A percentile compares a stretch with the other conserved stretches of the same genome.
These are phyloP conservation scores for Phytopythium boreale DNA, from an alignment of 352 stramenopile species.

Conservation along the genomic window DNA sequence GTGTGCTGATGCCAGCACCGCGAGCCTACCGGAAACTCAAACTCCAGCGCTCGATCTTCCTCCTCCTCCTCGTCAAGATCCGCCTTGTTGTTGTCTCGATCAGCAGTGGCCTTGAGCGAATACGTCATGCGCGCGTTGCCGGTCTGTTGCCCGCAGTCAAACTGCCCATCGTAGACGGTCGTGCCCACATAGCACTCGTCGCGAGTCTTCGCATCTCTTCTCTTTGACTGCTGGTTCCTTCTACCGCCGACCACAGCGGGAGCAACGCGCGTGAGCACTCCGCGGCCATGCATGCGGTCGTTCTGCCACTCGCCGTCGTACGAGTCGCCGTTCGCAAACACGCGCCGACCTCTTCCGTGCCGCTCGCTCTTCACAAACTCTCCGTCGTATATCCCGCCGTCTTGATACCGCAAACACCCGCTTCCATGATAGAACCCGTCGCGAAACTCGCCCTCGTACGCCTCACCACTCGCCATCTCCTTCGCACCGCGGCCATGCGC, in stretches of 20 bases:
- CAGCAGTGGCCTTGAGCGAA: conserved; percentile 16
- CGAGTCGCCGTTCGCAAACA: conserved; percentile 49
- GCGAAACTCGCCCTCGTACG: conserved; percentile 63
- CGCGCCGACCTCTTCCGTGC: conserved; percentile 41
- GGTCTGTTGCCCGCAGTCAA: conserved; percentile 40
- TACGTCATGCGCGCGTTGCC: conserved; percentile 40
- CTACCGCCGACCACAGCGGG: background rate
- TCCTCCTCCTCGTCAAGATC: background rate
- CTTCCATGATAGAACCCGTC: conserved; percentile 44
- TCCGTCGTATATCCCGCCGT: conserved; percentile 59
- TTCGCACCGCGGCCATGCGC: conserved; percentile 55
- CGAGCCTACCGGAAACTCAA: conserved; percentile 64
- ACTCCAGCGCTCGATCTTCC: conserved; percentile 47
- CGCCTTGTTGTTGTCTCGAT: background rate
- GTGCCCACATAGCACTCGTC: conserved; percentile 10
- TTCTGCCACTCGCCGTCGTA: conserved; percentile 59
- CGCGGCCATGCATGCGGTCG: conserved; percentile 58
- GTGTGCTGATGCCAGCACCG: conserved; percentile 56
- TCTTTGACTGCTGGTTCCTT: background rate
- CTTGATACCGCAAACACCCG: conserved; percentile 37
- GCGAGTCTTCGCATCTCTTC: conserved; percentile 1
- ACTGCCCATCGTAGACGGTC: conserved; percentile 49
- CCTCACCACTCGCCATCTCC: conserved; percentile 58
- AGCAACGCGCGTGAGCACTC: conserved; percentile 27
- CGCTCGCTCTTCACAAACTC: conserved; percentile 43